Percentiles rank a stretch among this genome's conserved stretches.
phyloP scores from a whole-genome alignment of 495 filamentous ascomycete species.

The Aspergillus funiculosus region DNA sequence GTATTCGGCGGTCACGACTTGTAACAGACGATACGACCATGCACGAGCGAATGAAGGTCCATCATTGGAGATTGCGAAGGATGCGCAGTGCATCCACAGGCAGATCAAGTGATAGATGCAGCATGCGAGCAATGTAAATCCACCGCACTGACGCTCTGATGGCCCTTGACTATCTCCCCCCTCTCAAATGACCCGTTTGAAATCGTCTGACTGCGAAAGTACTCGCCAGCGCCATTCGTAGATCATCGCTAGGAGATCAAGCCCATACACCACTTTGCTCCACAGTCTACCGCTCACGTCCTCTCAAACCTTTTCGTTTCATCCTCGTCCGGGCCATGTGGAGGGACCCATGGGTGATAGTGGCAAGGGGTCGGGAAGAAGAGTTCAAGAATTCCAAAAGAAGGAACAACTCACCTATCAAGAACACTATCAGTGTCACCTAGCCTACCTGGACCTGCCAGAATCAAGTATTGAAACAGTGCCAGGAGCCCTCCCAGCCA shows the following conservation, averaged over 20 bases:
- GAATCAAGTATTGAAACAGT: slow-evolving; percentile 63
- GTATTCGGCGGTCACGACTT: slow-evolving; percentile 21
- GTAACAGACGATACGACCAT: slow-evolving; percentile 13
- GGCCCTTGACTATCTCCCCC: slow-evolving; percentile 14
- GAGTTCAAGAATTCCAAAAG: slow-evolving; percentile 23
- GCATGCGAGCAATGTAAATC: slow-evolving; percentile 52
- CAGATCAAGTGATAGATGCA: slow-evolving; percentile 63
- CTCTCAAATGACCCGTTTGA: slow-evolving; percentile 24
- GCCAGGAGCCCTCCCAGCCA: slow-evolving; percentile 71
- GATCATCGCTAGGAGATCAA: slow-evolving; percentile 39
- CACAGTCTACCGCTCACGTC: slow-evolving; percentile 25
- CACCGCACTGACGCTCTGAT: slow-evolving; percentile 27
- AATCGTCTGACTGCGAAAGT: slow-evolving; percentile 19
- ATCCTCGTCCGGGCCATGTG: slow-evolving; percentile 15
- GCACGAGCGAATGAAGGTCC: slow-evolving; percentile 16
- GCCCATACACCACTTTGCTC: slow-evolving; percentile 27
- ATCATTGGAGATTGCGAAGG: slow-evolving; percentile 14
- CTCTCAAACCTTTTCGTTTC: slow-evolving; percentile 10
- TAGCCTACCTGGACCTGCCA: slow-evolving; percentile 66
- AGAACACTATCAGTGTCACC: slow-evolving; percentile 69
- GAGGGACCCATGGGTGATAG: neutral
- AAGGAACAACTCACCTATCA: slow-evolving; percentile 71
- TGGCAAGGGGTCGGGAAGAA: slow-evolving; percentile 17
- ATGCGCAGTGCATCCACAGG: slow-evolving; percentile 26
- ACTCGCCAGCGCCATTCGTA: slow-evolving; percentile 28